Evolutionary conservation across 1,139 yeast species (phyloP), one percentile per base, ranked within the genome.

Genomic region (Nakaseomyces bracarensis): DNA sequence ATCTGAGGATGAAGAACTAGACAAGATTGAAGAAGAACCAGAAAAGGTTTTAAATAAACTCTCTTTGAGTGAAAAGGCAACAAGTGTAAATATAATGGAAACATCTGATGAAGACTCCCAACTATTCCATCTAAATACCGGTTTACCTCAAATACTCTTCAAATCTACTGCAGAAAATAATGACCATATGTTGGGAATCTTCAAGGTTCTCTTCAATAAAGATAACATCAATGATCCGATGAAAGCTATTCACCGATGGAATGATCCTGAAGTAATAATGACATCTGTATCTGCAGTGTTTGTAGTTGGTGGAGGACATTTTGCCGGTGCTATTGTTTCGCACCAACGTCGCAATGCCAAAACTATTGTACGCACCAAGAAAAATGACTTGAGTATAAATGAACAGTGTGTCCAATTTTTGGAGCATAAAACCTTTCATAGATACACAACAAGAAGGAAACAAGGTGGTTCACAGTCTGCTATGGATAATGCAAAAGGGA

Each of bases 381-480:
- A 71, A 58, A 53, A 67, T 45, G 69, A 72, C 4, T 69, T 70
- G 25, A 61, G 67, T 6, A 50, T 71, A 3, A 68, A 72, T 39
- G 77, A 75, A 43, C 86, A 81, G 54, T 68, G 75, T 1, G 86
- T 82, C 1, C 73, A 79, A 27, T 63, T 89, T 3, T 46, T 86
- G 4, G 81, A 71, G 11, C 85, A 87, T 47, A 91, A 89, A 56
- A 83, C 96, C 0, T 87, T 86, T 61, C 98, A 91, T 61, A 71
- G 97, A 51, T 91, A 91, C 58, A 91, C 99, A 2, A 87, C 96
- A 1, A 80, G 99, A 67, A 75, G 96, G 50, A 93, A 91, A 57
- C 99, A 91, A 63, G 99, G 99, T 66, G 98, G 98, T 1, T 75
- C 97, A 0, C 99, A 91, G 62, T 77, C 91, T 48, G 89, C 96